A percentile compares a stretch with the other conserved stretches of the same genome.
Conservation (phyloP, 2,329 filamentous ascomycete genomes). For the Trichothecium roseum region DNA sequence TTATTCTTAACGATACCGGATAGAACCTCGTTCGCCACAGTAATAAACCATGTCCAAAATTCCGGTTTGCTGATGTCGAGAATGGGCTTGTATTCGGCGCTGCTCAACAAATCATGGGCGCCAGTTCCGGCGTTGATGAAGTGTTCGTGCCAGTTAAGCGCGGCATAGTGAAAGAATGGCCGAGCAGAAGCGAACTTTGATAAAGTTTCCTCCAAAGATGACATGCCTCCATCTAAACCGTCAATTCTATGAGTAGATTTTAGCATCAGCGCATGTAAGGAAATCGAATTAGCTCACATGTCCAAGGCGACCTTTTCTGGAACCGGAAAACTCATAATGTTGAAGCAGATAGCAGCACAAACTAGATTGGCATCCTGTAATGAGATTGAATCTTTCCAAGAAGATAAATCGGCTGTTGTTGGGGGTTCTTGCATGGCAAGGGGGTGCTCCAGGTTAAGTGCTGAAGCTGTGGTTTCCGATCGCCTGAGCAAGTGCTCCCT, state of each 20-base stretch:
- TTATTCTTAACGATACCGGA: too few relatives aligned
- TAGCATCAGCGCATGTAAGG: too few relatives aligned
- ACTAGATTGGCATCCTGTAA: neutral
- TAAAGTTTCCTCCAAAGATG: neutral
- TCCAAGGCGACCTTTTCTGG: neutral
- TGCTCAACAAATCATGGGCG: neutral
- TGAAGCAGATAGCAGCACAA: neutral
- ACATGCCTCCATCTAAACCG: too few relatives aligned
- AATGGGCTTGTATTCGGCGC: neutral
- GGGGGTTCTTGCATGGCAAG: neutral
- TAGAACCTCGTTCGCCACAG: neutral
- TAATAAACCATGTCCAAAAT: slow-evolving; percentile 1
- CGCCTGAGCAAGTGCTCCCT: neutral
- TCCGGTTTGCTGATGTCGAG: slow-evolving; percentile 1
- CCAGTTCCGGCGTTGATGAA: neutral
- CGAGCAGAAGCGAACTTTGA: neutral
- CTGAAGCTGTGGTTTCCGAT: neutral
- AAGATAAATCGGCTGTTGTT: too few relatives aligned
- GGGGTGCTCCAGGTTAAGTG: too few relatives aligned
- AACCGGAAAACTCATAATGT: neutral
- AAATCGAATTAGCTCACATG: too few relatives aligned
- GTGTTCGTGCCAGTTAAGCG: slow-evolving; percentile 1
- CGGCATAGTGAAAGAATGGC: neutral
- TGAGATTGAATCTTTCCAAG: neutral
- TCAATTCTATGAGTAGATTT: too few relatives aligned